A percentile compares a stretch with the other conserved stretches of the same genome.
Conservation (phyloP, 257 asterid species). For the Capsicum pubescens region DNA sequence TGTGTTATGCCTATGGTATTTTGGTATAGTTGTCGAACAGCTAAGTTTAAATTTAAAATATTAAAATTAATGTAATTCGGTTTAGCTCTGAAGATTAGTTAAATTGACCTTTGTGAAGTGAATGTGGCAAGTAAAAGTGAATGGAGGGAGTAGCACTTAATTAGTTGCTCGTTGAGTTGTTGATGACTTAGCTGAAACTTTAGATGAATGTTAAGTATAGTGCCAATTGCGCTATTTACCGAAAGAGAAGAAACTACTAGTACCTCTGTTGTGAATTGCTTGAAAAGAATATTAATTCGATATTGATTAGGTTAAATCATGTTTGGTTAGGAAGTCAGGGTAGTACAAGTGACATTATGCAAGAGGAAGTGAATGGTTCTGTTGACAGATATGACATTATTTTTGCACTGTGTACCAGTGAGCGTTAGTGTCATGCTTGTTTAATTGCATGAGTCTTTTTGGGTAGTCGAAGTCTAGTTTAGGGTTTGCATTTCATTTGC, state of each 20-base stretch:
- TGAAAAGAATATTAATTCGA: not conserved
- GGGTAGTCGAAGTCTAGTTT: not conserved
- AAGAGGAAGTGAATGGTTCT: not conserved
- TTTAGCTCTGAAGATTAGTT: too few relatives aligned
- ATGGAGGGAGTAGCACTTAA: not conserved
- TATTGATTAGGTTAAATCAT: not conserved
- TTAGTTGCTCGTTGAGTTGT: conserved; percentile 16
- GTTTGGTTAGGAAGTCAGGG: conserved; percentile 15
- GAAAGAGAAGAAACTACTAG: not conserved
- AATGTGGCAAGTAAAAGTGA: too few relatives aligned
- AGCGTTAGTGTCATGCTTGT: not conserved
- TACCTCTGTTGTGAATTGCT: not conserved
- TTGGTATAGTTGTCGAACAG: too few relatives aligned
- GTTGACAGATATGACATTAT: not conserved
- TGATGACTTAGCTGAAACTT: not conserved
- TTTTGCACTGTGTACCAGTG: not conserved
- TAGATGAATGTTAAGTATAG: not conserved
- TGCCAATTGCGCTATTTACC: not conserved
- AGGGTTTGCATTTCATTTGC: not conserved
- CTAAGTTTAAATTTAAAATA: too few relatives aligned
- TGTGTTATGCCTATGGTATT: too few relatives aligned
- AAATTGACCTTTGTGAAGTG: too few relatives aligned
- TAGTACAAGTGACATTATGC: not conserved
- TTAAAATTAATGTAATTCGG: too few relatives aligned
- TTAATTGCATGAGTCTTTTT: not conserved